These are phyloP conservation scores for Pseudogymnoascus sp. DNA, from an alignment of 2,329 filamentous ascomycete genomes.

Conservation along the genomic window DNA sequence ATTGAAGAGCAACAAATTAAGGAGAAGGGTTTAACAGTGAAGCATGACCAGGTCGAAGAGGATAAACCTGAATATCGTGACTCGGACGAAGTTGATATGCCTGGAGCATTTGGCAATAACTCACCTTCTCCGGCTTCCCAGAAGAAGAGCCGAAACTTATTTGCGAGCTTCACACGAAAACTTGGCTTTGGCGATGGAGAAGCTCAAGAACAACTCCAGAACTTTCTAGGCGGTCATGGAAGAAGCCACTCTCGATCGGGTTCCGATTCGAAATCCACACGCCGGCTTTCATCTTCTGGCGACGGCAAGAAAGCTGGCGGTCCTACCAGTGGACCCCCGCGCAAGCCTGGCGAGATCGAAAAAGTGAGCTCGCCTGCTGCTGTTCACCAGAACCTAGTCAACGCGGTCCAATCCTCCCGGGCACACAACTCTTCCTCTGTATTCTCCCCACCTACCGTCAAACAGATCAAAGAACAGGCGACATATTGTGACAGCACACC, in stretches of 20 bases:
- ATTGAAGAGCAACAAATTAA: slow-evolving; percentile 60
- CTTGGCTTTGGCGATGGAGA: slow-evolving; percentile 57
- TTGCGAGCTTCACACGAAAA: slow-evolving; percentile 58
- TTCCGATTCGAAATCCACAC: slow-evolving; percentile 22
- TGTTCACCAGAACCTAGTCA: slow-evolving; percentile 64
- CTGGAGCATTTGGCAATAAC: slow-evolving; percentile 61
- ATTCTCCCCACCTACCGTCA: slow-evolving; percentile 66
- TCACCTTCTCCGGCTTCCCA: slow-evolving; percentile 44
- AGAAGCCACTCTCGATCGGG: slow-evolving; percentile 9
- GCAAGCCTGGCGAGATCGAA: slow-evolving; percentile 18
- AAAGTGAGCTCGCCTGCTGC: slow-evolving; percentile 53
- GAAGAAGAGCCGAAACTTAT: slow-evolving; percentile 49
- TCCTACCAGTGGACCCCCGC: neutral
- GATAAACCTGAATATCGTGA: slow-evolving; percentile 27
- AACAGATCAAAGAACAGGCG: slow-evolving; percentile 70
- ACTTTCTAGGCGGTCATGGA: slow-evolving; percentile 32
- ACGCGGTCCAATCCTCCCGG: slow-evolving; percentile 71
- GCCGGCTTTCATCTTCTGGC: slow-evolving; percentile 9
- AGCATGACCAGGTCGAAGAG: slow-evolving; percentile 17
- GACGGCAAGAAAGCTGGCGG: neutral
- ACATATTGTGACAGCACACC: slow-evolving; percentile 79
- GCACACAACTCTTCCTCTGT: slow-evolving; percentile 66
- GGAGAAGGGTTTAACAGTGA: slow-evolving; percentile 37
- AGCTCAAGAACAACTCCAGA: slow-evolving; percentile 37
- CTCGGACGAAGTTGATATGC: slow-evolving; percentile 49